Base-by-base conservation (phyloP, 768 basidiomycete species). In the Pulveroboletus sp. region DNA sequence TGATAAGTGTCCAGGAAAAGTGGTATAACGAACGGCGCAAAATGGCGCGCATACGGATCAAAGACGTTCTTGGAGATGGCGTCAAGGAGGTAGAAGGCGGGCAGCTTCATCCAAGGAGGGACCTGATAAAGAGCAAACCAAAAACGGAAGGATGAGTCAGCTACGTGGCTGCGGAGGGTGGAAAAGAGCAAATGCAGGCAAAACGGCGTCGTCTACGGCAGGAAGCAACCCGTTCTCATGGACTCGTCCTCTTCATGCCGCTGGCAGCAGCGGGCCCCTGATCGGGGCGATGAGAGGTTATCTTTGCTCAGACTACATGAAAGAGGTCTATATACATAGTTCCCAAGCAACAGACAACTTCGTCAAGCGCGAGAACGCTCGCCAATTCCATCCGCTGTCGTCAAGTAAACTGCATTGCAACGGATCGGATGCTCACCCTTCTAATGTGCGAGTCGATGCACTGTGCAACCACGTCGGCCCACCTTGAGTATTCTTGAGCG, bases 21-120 rank as follows among this genome's bases (percentile, higher is more conserved):
- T 19, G 83, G 78, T 49, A 87, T 85, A 53, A 94, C 87, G 64
- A 93, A 80, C 10, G 82, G 77, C 11, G 87, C 78, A 61, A 99
- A 93, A 54, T 85, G 80, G 52, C 83, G 82, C 26, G 90, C 89
- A 71, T 97, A 98, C 19, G 94, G 94, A 23, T 90, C 83, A 56
- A 84, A 94, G 29, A 94, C 84, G 73, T 98, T 98, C 69, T 99
- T 99, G 47, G 90, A 90, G 51, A 99, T 93, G 13, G 94, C 94
- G 64, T 98, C 96, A 63, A 99, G 77, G 7, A 98, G 80, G 65
- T 98, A 99, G 60, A 97, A 93, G 0, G 88, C 79, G 1, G 96
- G 95, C 8, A 99, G 76, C 71, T 96, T 94, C 77, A 89, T 86
- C 76, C 82, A 86, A 19, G 87, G 82, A 17, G 85, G 84, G 12